Percentiles rank a stretch among this genome's conserved stretches.
Conservation (phyloP, 345 rosid genomes). For the Hibiscus mutabilis region DNA sequence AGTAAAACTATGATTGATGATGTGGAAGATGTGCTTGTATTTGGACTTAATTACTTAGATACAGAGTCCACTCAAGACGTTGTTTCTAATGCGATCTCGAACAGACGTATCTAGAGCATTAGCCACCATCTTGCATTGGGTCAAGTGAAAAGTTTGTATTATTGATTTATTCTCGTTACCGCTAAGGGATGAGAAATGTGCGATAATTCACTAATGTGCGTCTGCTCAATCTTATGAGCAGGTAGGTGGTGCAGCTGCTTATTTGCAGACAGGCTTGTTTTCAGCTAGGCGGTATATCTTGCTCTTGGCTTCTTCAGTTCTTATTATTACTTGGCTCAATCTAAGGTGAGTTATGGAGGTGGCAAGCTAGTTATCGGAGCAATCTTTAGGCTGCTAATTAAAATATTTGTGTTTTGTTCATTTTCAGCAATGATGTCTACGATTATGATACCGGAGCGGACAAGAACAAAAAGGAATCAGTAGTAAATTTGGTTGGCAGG, state of each 20-base stretch:
- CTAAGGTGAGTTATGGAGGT: conserved; percentile 46
- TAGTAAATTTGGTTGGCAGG: conserved; percentile 81
- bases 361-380: neutral
- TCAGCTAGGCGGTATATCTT: conserved; percentile 38
- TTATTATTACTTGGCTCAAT: conserved; percentile 81
- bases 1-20: no score
- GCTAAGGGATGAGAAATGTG: neutral
- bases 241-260: conserved; percentile 86
- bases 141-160: neutral
- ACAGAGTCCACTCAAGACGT: neutral
- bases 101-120: neutral
- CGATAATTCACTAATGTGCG: neutral
- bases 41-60: no score
- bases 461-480: conserved; percentile 79
- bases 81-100: neutral
- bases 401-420: conserved; percentile 19
- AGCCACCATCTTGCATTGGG: neutral
- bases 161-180: neutral
- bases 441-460: conserved; percentile 97
- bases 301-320: conserved; percentile 68
- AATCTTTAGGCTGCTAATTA: conserved; percentile 8
- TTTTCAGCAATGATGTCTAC: conserved; percentile 87
- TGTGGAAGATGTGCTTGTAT: no score
- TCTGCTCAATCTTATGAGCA: conserved; percentile 16
- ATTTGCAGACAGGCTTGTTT: conserved; percentile 63